phyloP scores from a whole-genome alignment of 768 basidiomycete species.

The Suillus bovinus region DNA sequence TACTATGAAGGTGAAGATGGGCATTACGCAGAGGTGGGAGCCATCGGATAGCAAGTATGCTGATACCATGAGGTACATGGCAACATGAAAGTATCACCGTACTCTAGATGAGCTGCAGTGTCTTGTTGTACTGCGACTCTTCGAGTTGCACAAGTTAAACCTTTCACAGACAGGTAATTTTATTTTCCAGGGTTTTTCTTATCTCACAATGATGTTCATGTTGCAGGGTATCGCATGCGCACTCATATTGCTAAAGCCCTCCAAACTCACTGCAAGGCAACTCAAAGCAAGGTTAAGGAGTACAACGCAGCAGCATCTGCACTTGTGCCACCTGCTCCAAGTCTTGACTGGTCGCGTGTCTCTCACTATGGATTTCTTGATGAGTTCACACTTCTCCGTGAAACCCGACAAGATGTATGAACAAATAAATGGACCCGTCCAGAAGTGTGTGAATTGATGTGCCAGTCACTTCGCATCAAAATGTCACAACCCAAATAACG shows the following conservation, averaged over 20 bases:
- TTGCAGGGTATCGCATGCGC: slow-evolving; percentile 35
- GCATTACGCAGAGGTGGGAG: slow-evolving; percentile 31
- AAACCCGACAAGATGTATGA: neutral
- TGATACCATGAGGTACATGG: slow-evolving; percentile 9
- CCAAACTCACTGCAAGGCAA: slow-evolving; percentile 32
- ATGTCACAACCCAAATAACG: too few species aligned
- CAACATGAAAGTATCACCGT: slow-evolving; percentile 22
- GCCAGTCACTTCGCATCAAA: neutral
- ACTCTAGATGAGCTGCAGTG: slow-evolving; percentile 36
- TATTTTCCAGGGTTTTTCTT: slow-evolving; percentile 2
- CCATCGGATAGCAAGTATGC: slow-evolving; percentile 25
- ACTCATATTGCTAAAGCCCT: slow-evolving; percentile 36
- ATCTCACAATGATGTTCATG: slow-evolving; percentile 10
- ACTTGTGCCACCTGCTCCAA: neutral
- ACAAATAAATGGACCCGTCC: neutral
- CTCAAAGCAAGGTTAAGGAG: slow-evolving; percentile 16
- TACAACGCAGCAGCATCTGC: neutral
- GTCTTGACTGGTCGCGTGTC: neutral
- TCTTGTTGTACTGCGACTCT: slow-evolving; percentile 36
- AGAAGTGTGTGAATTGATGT: neutral
- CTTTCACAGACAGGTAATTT: slow-evolving; percentile 35
- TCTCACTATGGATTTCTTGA: neutral
- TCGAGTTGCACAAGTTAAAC: slow-evolving; percentile 41
- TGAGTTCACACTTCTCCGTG: neutral
- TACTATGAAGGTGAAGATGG: slow-evolving; percentile 26